phyloP scores from a whole-genome alignment of 345 rosid species.

The Linum trigynum region DNA sequence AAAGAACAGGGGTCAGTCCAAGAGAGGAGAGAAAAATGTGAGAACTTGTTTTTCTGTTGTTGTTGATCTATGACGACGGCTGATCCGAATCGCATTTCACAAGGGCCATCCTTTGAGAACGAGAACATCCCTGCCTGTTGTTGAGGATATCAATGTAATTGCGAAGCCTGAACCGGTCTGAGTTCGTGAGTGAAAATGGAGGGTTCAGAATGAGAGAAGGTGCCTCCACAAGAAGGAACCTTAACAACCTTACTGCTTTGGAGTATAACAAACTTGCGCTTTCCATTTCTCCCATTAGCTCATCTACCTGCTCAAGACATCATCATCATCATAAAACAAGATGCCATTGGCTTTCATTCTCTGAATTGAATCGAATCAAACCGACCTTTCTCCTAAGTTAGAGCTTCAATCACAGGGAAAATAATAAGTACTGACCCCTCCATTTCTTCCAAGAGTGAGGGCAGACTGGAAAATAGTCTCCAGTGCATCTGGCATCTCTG shows the following conservation, averaged over 20 bases:
- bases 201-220: slow-evolving; percentile 81
- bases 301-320: slow-evolving; percentile 49
- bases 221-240: slow-evolving; percentile 83
- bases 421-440: slow-evolving; percentile 82
- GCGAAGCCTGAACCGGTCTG: slow-evolving; percentile 57
- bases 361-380: neutral
- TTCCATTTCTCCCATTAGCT: slow-evolving; percentile 60
- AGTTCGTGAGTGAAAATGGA: slow-evolving; percentile 80
- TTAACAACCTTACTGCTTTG: slow-evolving; percentile 59
- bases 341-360: neutral
- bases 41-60: neutral
- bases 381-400: neutral
- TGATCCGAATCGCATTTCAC: slow-evolving; percentile 33
- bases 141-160: slow-evolving; percentile 63
- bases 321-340: neutral
- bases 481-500: slow-evolving; percentile 92
- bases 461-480: slow-evolving; percentile 89
- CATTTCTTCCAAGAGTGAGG: slow-evolving; percentile 62
- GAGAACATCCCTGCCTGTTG: slow-evolving; percentile 48
- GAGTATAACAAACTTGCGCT: slow-evolving; percentile 53
- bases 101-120: slow-evolving; percentile 45
- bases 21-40: neutral
- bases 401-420: neutral
- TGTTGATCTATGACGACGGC: neutral
- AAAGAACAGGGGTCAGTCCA: neutral